A percentile compares a stretch with the other conserved stretches of the same genome.
Evolutionary conservation across 1,139 yeast species (phyloP).

Genomic region (Candida labiduridarum): DNA sequence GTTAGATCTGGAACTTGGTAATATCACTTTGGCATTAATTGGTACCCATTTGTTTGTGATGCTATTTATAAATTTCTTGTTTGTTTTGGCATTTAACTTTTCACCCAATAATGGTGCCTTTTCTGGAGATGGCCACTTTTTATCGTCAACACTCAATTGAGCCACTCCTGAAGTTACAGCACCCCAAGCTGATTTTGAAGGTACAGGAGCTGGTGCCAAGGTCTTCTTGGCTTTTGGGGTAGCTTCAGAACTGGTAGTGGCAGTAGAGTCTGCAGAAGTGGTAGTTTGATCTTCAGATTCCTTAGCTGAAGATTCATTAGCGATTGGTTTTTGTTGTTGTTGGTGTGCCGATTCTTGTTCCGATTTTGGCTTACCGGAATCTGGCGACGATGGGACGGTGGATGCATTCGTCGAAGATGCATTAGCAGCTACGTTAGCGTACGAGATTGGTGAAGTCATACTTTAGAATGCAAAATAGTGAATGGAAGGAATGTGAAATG

Average conservation of each 20-base stretch:
- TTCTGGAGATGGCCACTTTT: constrained; percentile 64
- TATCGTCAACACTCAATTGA: constrained; percentile 39
- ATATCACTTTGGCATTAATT: constrained; percentile 71
- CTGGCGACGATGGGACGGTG: constrained; percentile 7
- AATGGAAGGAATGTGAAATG: background rate
- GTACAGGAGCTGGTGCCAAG: constrained; percentile 79
- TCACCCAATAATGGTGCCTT: constrained; percentile 24
- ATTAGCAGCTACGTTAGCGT: constrained; percentile 47
- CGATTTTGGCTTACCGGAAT: constrained; percentile 1
- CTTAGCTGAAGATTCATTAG: background rate
- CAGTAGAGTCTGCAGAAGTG: background rate
- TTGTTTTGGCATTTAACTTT: constrained; percentile 23
- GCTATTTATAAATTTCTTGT: constrained; percentile 54
- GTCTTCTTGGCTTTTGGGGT: constrained; percentile 34
- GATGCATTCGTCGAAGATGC: constrained; percentile 15
- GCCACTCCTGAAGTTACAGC: constrained; percentile 21
- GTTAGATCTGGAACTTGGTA: constrained; percentile 34
- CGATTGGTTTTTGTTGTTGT: background rate
- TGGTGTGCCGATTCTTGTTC: background rate
- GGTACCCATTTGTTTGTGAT: constrained; percentile 89
- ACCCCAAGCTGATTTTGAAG: constrained; percentile 74
- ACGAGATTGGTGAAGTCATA: constrained; percentile 20
- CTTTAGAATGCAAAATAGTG: background rate
- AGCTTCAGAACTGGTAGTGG: constrained; percentile 3
- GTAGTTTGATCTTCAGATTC: background rate